phyloP scores from a whole-genome alignment of 2,329 filamentous ascomycete genomes.

The Cladophialophora psammophila region DNA sequence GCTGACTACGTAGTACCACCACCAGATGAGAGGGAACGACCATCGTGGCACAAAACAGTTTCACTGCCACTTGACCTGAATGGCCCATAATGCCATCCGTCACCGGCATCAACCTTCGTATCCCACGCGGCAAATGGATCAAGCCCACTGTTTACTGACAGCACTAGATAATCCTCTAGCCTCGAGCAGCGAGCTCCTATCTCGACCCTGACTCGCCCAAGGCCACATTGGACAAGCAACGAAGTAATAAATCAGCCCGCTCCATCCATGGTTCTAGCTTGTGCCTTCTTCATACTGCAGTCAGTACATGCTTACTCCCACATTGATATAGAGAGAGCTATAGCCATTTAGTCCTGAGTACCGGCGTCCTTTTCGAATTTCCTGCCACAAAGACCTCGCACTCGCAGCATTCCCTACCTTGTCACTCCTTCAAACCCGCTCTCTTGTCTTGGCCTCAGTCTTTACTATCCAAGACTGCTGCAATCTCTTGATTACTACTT shows the following conservation, averaged over 20 bases:
- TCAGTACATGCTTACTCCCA: conserved; percentile 1
- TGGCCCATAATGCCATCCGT: conserved; percentile 11
- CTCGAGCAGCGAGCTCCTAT: conserved; percentile 12
- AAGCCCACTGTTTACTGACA: not conserved
- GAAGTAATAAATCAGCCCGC: conserved; percentile 18
- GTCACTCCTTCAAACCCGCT: not conserved
- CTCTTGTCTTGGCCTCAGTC: not conserved
- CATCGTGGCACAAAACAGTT: conserved; percentile 14
- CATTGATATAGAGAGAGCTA: conserved; percentile 6
- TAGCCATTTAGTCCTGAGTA: not conserved
- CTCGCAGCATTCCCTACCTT: not conserved
- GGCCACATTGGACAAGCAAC: conserved; percentile 12
- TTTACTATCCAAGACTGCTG: not conserved
- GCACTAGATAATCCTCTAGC: conserved; percentile 16
- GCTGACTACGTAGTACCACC: conserved; percentile 11
- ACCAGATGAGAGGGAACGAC: conserved; percentile 9
- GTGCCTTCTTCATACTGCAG: conserved; percentile 11
- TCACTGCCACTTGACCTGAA: conserved; percentile 19
- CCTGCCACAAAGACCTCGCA: not conserved
- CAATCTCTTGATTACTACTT: not conserved
- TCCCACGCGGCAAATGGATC: conserved; percentile 27
- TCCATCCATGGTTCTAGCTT: conserved; percentile 15
- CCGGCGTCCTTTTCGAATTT: not conserved
- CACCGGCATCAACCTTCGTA: conserved; percentile 24
- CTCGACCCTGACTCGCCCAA: conserved; percentile 14